Conservation (phyloP, 78 protist species). For the Dictyostelium intermedium region DNA sequence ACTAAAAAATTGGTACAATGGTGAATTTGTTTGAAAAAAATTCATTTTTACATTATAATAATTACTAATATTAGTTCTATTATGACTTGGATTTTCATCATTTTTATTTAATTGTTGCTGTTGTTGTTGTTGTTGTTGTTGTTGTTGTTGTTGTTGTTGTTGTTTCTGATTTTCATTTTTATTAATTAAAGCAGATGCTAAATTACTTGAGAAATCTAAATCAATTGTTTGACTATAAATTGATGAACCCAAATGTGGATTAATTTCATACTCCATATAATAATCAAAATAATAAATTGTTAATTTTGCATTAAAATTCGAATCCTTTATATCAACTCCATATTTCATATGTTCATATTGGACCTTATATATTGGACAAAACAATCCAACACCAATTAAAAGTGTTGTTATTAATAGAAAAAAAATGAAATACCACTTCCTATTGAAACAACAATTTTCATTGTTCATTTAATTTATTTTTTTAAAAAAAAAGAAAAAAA, state of each 20-base stretch:
- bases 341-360: not conserved
- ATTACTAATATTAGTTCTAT: not conserved
- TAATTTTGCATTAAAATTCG: not conserved
- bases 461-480: not conserved
- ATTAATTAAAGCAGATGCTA: not conserved
- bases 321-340: not conserved
- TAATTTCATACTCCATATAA: not conserved
- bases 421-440: not conserved
- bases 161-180: not conserved
- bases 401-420: not conserved
- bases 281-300: not conserved
- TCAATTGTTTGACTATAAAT: not conserved
- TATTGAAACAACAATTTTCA: not conserved
- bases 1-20: not conserved
- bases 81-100: not conserved
- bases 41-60: not conserved
- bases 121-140: no score
- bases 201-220: not conserved
- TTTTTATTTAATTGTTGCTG: not conserved
- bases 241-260: not conserved
- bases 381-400: not conserved
- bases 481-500: no score
- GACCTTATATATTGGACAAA: not conserved
- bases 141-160: no score
- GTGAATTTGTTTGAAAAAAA: not conserved